A percentile compares a stretch with the other conserved stretches of the same genome.
Conservation (phyloP, 106 monocot genomes). For the Iris macrosiphon region DNA sequence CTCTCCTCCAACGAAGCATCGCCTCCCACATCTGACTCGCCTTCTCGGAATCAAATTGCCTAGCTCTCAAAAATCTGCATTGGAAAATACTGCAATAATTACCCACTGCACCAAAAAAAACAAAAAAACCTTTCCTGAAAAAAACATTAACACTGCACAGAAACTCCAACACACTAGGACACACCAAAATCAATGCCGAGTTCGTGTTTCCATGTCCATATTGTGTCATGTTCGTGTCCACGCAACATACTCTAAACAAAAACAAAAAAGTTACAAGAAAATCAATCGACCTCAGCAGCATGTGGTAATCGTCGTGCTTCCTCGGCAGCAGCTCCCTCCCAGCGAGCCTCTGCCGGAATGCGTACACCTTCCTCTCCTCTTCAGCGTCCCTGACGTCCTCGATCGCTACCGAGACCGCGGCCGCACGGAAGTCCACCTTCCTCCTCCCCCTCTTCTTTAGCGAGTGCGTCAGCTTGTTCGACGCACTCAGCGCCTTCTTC, state of each 20-base stretch:
- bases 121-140: not conserved
- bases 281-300: slow-evolving; percentile 75
- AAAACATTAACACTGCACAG: not conserved
- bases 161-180: no score
- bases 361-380: slow-evolving; percentile 63
- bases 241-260: not conserved
- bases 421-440: slow-evolving; percentile 33
- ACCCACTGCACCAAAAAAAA: not conserved
- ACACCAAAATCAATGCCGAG: no score
- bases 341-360: slow-evolving; percentile 54
- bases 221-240: no score
- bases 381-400: slow-evolving; percentile 78
- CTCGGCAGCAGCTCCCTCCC: slow-evolving; percentile 54
- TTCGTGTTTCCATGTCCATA: no score
- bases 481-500: slow-evolving; percentile 81
- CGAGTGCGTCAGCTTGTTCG: slow-evolving; percentile 62
- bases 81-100: not conserved
- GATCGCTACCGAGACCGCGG: slow-evolving; percentile 49
- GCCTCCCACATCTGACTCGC: slow-evolving; percentile 73
- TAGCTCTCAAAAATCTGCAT: slow-evolving; percentile 64
- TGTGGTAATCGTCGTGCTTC: slow-evolving; percentile 76
- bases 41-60: slow-evolving; percentile 66
- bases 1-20: slow-evolving; percentile 83
- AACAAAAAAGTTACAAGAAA: not conserved
- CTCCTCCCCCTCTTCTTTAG: slow-evolving; percentile 79